Evolutionary conservation across 75 land plant genomes (phyloP), one percentile per base, ranked within the genome.

Genomic region (Isoetes taiwanensis): DNA sequence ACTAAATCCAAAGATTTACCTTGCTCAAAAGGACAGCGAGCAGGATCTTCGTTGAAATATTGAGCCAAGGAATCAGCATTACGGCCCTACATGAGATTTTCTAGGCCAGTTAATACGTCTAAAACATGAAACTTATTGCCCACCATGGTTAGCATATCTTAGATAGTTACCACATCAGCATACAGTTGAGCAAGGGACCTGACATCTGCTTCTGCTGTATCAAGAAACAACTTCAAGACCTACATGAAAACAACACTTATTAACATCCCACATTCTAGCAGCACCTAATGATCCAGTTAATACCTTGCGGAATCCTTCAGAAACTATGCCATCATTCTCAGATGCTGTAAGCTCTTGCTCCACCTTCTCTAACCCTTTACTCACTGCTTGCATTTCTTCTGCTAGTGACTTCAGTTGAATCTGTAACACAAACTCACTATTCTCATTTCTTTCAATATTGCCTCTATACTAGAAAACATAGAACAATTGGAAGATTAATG

Each of bases 301-400:
- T 69, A 93, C 98, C 84, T 79, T 82, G 3, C 71, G 83, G 43
- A 94, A 94, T 28, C 90, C 86, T 6, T 52, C 56, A 39, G 99
- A 84, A 12, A 85, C 59, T 46, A 72, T 69, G 41, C 99, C 99
- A 78, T 94, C 99, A 74, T 73, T 88, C 17, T 77, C 90, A 37
- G 90, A 81, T 20, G 78, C 81, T 56, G 82, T 56, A 2, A 94
- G 76, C 72, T 94, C 99, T 62, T 84, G 90, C 63, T 94, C 99
- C 59, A 94, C 99, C 66, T 94, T 94, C 70, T 85, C 99, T 54
- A 94, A 78, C 60, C 99, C 96, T 66, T 84, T 88, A 48, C 78
- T 87, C 40, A 94, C 96, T 25, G 99, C 90, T 80, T 94, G 95
- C 99, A 94, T 94, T 75, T 94, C 99, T 68, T 94, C 99, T 34